phyloP scores from a whole-genome alignment of 805 yeast genomes.

The Metahyphopichia silvanorum region DNA sequence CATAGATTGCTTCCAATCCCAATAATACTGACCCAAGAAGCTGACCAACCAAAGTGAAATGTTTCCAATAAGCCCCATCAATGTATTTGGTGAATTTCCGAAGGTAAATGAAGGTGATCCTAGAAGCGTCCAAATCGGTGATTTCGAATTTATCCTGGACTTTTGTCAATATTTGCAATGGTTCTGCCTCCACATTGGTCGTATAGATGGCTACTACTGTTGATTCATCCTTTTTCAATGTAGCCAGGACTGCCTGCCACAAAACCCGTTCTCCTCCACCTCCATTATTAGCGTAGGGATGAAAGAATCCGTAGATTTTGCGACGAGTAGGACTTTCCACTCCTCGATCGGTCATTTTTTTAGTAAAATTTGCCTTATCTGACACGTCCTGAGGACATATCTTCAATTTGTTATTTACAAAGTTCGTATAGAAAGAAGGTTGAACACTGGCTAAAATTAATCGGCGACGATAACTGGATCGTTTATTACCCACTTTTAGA shows the following conservation, averaged over 20 bases:
- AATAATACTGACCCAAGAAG: constrained; percentile 74
- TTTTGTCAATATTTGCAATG: constrained; percentile 46
- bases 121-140: constrained; percentile 35
- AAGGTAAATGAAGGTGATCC: constrained; percentile 64
- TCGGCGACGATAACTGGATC: constrained; percentile 38
- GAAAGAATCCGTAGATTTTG: constrained; percentile 79
- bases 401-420: constrained; percentile 32
- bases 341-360: constrained; percentile 26
- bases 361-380: constrained; percentile 21
- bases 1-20: constrained; percentile 65
- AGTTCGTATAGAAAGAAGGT: constrained; percentile 40
- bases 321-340: constrained; percentile 36
- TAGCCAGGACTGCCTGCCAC: constrained; percentile 86
- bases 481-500: constrained; percentile 30
- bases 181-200: constrained; percentile 53
- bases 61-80: constrained; percentile 71
- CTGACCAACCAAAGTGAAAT: constrained; percentile 82
- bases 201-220: constrained; percentile 72
- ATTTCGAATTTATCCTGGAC: constrained; percentile 58
- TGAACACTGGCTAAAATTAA: constrained; percentile 30
- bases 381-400: constrained; percentile 27
- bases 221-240: constrained; percentile 46
- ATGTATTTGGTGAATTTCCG: constrained; percentile 53
- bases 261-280: constrained; percentile 98
- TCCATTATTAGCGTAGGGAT: constrained; percentile 92